Conservation (phyloP, 176 grass and related monocot species). For the Oryza meyeriana region DNA sequence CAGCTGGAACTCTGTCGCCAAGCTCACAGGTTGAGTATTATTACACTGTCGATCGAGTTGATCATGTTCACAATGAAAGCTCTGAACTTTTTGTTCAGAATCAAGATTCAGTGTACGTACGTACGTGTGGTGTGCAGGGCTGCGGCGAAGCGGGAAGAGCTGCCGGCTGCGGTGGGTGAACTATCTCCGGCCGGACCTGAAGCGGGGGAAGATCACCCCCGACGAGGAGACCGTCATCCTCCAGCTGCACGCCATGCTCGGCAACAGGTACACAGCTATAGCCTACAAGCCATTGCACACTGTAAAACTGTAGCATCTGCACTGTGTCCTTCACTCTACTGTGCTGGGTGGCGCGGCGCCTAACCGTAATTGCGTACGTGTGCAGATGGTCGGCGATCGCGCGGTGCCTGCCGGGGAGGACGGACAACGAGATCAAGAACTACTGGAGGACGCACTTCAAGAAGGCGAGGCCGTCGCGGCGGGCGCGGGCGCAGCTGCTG, state of each 20-base stretch:
- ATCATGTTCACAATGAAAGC: background rate
- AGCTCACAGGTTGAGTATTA: conserved; percentile 55
- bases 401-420: conserved; percentile 90
- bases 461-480: conserved; percentile 57
- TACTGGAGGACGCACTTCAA: conserved; percentile 99
- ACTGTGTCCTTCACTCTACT: background rate
- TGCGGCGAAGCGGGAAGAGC: conserved; percentile 88
- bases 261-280: conserved; percentile 54
- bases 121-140: conserved; percentile 22
- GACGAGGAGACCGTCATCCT: conserved; percentile 87
- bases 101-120: background rate
- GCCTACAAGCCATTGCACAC: background rate
- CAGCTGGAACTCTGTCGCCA: conserved; percentile 93
- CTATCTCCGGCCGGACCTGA: conserved; percentile 89
- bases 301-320: background rate
- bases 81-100: background rate
- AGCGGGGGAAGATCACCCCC: conserved; percentile 87
- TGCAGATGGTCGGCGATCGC: conserved; percentile 95
- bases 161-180: conserved; percentile 94
- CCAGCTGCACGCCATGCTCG: conserved; percentile 84
- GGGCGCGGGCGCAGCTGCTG: conserved; percentile 53
- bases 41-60: background rate
- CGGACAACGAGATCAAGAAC: conserved; percentile 99
- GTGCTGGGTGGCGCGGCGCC: conserved; percentile 2
- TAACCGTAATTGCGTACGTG: conserved; percentile 6